Conservation (phyloP, 169 alveolate species). For the Ichthyophthirius multifiliis region DNA sequence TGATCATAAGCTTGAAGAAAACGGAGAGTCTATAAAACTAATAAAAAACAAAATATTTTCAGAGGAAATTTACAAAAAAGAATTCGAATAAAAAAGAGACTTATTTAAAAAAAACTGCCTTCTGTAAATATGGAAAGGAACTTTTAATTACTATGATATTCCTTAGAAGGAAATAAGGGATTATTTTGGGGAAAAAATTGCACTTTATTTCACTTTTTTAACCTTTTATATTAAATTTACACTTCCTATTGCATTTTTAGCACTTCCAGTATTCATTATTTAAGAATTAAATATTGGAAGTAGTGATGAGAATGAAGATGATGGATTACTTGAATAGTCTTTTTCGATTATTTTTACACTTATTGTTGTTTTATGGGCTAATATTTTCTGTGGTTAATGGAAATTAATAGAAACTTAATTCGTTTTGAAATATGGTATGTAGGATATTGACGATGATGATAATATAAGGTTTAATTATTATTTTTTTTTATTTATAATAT, state of each 20-base stretch:
- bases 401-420: background rate
- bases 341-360: background rate
- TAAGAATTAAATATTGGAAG: no score
- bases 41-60: background rate
- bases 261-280: background rate
- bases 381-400: background rate
- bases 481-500: background rate
- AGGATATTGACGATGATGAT: background rate
- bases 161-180: constrained; percentile 13
- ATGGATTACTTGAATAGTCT: background rate
- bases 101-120: background rate
- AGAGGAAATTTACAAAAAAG: background rate
- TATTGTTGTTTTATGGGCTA: background rate
- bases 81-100: background rate
- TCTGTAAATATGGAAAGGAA: background rate
- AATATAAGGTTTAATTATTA: background rate
- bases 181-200: constrained; percentile 38
- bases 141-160: background rate
- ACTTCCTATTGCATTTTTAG: background rate
- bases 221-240: background rate
- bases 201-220: constrained; percentile 25
- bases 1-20: no score
- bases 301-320: background rate
- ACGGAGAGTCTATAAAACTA: background rate
- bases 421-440: background rate